phyloP scores from a whole-genome alignment of 2,329 filamentous ascomycete species.

The Cladosporium sp. region DNA sequence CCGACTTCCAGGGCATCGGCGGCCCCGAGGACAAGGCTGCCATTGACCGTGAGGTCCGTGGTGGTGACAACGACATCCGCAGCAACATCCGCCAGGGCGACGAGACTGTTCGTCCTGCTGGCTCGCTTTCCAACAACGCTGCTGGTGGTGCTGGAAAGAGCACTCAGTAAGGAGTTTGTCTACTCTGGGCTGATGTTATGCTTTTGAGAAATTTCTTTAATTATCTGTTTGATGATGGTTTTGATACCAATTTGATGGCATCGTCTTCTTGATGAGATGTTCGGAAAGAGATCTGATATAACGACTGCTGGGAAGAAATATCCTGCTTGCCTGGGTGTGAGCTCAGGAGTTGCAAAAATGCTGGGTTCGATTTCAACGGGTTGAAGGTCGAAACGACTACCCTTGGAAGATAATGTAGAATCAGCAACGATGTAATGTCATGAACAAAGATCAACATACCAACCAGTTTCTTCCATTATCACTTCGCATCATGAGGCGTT shows the following conservation, averaged over 20 bases:
- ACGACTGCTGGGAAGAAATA: not conserved
- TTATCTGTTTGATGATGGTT: not conserved
- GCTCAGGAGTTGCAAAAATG: not conserved
- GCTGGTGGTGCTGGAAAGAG: constrained; percentile 21
- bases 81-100: constrained; percentile 42
- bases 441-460: not conserved
- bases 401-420: not conserved
- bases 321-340: not conserved
- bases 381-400: not conserved
- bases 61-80: constrained; percentile 43
- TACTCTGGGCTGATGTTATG: not conserved
- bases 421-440: constrained; percentile 18
- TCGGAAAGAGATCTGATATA: not conserved
- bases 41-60: constrained; percentile 39
- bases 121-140: constrained; percentile 17
- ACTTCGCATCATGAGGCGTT: not conserved
- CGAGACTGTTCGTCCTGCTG: constrained; percentile 29
- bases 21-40: constrained; percentile 49
- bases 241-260: not conserved
- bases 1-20: constrained; percentile 51
- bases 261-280: not conserved
- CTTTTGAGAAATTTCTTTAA: not conserved
- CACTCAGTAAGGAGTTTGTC: constrained; percentile 6
- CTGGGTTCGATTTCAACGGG: not conserved
- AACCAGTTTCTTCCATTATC: not conserved